These are phyloP conservation scores for Leptomonas pyrrhocoris DNA, from an alignment of 208 protist species.

Conservation along the genomic window DNA sequence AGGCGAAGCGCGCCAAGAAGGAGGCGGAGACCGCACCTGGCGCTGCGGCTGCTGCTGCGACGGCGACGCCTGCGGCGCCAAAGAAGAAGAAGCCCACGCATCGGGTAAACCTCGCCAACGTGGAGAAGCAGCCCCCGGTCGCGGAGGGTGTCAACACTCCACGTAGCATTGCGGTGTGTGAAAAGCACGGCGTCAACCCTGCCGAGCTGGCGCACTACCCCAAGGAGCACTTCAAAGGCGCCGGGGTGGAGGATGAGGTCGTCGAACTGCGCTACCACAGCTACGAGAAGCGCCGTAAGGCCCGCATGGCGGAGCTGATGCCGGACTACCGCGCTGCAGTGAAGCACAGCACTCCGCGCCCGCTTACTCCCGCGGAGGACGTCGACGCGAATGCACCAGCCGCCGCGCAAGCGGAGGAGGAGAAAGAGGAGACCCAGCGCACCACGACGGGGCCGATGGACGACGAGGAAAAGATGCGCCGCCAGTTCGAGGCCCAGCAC, in stretches of 20 bases:
- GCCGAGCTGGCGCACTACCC: constrained; percentile 47
- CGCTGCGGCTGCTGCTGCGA: constrained; percentile 5
- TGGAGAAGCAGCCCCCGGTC: constrained; percentile 46
- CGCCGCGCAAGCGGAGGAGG: constrained; percentile 6
- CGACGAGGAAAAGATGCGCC: constrained; percentile 36
- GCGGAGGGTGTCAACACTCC: constrained; percentile 76
- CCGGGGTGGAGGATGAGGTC: constrained; percentile 42
- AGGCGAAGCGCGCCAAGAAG: constrained; percentile 2
- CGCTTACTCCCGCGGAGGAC: not conserved
- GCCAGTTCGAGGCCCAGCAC: constrained; percentile 42
- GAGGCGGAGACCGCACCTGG: constrained; percentile 4
- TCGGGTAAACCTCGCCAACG: constrained; percentile 50
- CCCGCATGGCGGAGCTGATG: constrained; percentile 53
- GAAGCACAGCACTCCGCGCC: not conserved
- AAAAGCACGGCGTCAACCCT: constrained; percentile 57
- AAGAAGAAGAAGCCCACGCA: constrained; percentile 30
- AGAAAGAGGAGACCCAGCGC: too few species aligned
- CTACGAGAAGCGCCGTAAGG: constrained; percentile 73
- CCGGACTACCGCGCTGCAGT: constrained; percentile 19
- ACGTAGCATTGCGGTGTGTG: constrained; percentile 63
- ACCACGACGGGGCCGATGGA: constrained; percentile 10
- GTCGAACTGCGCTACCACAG: constrained; percentile 58
- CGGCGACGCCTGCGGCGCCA: constrained; percentile 6
- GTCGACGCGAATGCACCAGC: not conserved
- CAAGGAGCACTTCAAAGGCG: constrained; percentile 55